These are phyloP conservation scores for Hymenotorrendiella dingleyae DNA, from an alignment of 2,329 filamentous ascomycete species.

Conservation along the genomic window DNA sequence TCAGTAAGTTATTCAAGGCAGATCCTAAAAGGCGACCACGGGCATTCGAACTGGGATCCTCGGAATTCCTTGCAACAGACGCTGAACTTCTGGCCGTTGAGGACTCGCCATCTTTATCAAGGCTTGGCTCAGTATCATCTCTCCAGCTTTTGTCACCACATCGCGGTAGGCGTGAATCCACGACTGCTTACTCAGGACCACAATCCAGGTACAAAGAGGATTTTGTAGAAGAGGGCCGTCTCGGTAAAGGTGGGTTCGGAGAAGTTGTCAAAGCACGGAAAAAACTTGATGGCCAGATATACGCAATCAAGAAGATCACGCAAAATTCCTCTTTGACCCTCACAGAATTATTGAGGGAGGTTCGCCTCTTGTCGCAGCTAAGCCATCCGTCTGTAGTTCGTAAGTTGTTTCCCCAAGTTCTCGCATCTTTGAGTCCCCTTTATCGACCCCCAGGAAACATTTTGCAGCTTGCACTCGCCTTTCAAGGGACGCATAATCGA, in stretches of 20 bases:
- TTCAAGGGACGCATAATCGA: too few species aligned
- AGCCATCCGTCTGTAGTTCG: constrained; percentile 69
- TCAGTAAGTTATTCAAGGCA: constrained; percentile 76
- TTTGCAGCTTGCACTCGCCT: too few species aligned
- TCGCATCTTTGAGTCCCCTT: too few species aligned
- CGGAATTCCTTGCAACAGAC: constrained; percentile 61
- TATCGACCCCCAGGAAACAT: too few species aligned
- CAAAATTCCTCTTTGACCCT: constrained; percentile 73
- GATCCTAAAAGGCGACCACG: constrained; percentile 80
- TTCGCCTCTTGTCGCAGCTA: constrained; percentile 82
- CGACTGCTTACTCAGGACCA: constrained; percentile 40
- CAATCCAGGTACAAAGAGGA: constrained; percentile 72
- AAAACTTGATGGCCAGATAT: constrained; percentile 87
- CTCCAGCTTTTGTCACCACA: constrained; percentile 38
- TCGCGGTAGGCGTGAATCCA: constrained; percentile 57
- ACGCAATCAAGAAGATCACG: constrained; percentile 94
- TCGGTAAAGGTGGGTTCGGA: constrained; percentile 92
- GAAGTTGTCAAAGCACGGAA: constrained; percentile 94
- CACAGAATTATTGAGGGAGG: constrained; percentile 77
- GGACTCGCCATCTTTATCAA: constrained; percentile 35
- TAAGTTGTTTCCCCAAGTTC: constrained; percentile 26
- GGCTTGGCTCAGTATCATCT: constrained; percentile 35
- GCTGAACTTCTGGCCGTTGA: constrained; percentile 46
- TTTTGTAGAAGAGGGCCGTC: constrained; percentile 80
- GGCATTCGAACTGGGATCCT: constrained; percentile 66